Base-by-base conservation (phyloP, 306 rosid species). In the Vigna radiata region DNA sequence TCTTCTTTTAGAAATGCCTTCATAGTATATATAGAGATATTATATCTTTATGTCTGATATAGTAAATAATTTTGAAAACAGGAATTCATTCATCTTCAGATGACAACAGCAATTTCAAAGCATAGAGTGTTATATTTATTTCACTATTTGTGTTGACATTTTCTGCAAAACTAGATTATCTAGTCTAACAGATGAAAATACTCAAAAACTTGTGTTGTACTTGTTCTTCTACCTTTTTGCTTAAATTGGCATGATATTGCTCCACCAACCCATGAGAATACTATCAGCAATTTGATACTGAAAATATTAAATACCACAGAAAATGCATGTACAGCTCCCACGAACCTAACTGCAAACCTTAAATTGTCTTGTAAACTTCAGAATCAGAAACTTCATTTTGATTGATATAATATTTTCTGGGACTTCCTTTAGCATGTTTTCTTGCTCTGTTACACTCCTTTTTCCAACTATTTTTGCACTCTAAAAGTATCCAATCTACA, bases 401-500 rank as follows among this genome's bases (percentile, higher is more conserved):
- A 12, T 55, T 59, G 76, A 73, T 68, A 41, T n/a, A 41, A 14
- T 66, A 37, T 33, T 17, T 27, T 43, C 46, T 29, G 11, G 9
- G 50, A 23, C 73, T 16, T 74, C 73, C 9, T 49, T 41, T 29
- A 52, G 72, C 31, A 56, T 53, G 7, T 49, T 59, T 68, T 31
- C 39, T 75, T 68, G 60, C 55, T 17, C 15, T 37, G 49, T 67
- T 41, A 46, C 59, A 11, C 60, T 54, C 59, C 29, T 46, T 59
- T 70, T 49, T 43, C 15, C 60, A 62, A 49, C 67, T 54, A 72
- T 73, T 68, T 46, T 80, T 70, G 62, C 74, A 46, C 47, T 73
- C 81, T 77, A 39, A 79, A 82, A 59, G 3, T 58, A 16, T 62
- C 39, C 46, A 76, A 70, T 79, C 61, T 72, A 72, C 89, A 95